Conservation (phyloP, 495 filamentous ascomycete species). For the Neurospora tetraspora region DNA sequence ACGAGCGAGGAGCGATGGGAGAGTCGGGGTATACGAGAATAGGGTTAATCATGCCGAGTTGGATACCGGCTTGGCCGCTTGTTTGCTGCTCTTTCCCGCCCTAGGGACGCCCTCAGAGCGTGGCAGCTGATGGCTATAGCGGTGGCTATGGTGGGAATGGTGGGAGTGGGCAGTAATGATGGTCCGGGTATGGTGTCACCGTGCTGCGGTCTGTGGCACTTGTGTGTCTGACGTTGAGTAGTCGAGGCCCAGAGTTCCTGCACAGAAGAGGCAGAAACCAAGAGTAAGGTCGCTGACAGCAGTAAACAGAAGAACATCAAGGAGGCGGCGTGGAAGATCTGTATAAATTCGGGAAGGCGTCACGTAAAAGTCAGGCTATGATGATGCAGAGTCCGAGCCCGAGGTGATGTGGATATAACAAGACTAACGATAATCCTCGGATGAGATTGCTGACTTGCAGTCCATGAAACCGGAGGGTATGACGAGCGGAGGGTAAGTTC, state of each 20-base stretch:
- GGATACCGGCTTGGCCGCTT: background rate
- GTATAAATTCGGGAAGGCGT: background rate
- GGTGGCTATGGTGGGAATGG: background rate
- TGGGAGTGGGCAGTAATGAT: background rate
- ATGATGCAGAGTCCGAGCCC: background rate
- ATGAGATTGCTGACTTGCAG: background rate
- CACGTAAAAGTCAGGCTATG: background rate
- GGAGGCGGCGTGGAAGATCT: background rate
- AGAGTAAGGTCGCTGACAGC: background rate
- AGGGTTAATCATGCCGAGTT: background rate
- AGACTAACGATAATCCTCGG: background rate
- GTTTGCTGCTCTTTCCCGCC: conserved; percentile 6
- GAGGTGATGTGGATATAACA: background rate
- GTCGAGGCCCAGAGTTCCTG: background rate
- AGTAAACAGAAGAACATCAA: background rate
- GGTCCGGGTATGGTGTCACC: background rate
- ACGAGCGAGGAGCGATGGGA: conserved; percentile 7
- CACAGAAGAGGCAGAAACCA: background rate
- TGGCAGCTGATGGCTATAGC: background rate
- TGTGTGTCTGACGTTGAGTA: background rate
- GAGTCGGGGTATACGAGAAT: conserved; percentile 8
- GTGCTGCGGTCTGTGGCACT: background rate
- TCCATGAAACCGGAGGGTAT: background rate
- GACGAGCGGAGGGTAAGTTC: background rate
- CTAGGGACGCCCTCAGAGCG: background rate